Conservation (phyloP, 2,329 filamentous ascomycete species). For the Colletotrichum tofieldiae region DNA sequence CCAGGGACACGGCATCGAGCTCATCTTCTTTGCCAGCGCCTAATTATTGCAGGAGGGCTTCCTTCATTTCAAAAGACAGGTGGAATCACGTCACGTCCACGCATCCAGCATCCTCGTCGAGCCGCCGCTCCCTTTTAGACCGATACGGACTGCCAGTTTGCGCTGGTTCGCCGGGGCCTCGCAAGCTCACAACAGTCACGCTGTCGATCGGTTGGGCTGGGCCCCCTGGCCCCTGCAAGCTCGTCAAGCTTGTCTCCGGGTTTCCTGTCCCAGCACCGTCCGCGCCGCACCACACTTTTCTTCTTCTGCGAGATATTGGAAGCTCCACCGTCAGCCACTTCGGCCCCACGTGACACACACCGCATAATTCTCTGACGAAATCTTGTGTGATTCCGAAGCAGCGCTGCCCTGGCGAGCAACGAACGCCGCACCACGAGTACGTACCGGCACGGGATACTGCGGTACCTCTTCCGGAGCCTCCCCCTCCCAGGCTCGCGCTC, state of each 20-base stretch:
- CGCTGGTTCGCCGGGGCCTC: conserved; percentile 15
- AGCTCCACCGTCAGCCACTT: conserved; percentile 37
- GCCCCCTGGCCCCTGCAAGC: neutral
- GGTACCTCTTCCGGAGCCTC: neutral
- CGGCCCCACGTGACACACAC: conserved; percentile 42
- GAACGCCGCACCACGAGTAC: neutral
- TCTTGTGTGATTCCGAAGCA: conserved; percentile 25
- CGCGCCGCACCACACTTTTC: conserved; percentile 40
- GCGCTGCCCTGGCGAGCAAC: conserved; percentile 21
- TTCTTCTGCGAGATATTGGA: conserved; percentile 32
- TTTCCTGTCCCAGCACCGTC: conserved; percentile 37
- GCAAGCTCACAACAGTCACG: conserved; percentile 10
- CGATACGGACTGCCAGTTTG: conserved; percentile 13
- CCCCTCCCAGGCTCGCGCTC: neutral
- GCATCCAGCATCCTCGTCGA: neutral
- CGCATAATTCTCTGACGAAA: conserved; percentile 40
- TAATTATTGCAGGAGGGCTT: neutral
- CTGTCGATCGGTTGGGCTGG: conserved; percentile 40
- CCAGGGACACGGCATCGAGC: neutral
- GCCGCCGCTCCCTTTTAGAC: neutral
- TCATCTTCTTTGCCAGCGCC: neutral
- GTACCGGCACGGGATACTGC: conserved; percentile 2
- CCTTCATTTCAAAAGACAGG: conserved; percentile 10
- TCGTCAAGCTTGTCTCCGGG: conserved; percentile 29
- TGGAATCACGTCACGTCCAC: neutral